A percentile compares a stretch with the other conserved stretches of the same genome.
These are phyloP conservation scores for Salix viminalis DNA, from an alignment of 345 rosid genomes.

Conservation along the genomic window DNA sequence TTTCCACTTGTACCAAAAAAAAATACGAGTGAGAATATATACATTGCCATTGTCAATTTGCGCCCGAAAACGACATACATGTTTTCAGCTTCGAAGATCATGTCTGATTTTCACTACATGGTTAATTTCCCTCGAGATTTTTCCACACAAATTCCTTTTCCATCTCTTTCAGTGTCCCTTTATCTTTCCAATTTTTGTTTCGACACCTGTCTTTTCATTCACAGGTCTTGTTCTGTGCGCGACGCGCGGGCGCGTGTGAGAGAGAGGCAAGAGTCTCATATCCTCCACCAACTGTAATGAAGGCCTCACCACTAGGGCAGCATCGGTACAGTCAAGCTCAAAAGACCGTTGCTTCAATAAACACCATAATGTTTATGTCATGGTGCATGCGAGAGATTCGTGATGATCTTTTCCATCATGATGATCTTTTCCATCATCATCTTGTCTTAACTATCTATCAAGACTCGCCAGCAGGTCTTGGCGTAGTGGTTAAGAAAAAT, in stretches of 20 bases:
- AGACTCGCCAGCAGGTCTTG: background rate
- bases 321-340: conserved; percentile 22
- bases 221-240: background rate
- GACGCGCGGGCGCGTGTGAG: background rate
- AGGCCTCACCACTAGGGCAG: conserved; percentile 16
- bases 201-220: background rate
- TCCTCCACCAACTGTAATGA: conserved; percentile 43
- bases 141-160: background rate
- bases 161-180: background rate
- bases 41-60: background rate
- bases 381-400: conserved; percentile 11
- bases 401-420: conserved; percentile 8
- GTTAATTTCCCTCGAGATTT: background rate
- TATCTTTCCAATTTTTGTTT: background rate
- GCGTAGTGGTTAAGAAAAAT: no score
- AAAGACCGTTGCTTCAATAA: conserved; percentile 22
- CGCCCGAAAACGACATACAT: background rate
- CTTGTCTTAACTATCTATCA: background rate
- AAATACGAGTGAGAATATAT: no score
- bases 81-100: background rate
- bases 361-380: conserved; percentile 31
- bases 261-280: conserved; percentile 30
- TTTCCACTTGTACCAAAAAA: no score
- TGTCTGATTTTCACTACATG: background rate
- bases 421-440: conserved; percentile 7